Conservation (phyloP, 2,329 filamentous ascomycete species). For the Delphinella strobiligena region DNA sequence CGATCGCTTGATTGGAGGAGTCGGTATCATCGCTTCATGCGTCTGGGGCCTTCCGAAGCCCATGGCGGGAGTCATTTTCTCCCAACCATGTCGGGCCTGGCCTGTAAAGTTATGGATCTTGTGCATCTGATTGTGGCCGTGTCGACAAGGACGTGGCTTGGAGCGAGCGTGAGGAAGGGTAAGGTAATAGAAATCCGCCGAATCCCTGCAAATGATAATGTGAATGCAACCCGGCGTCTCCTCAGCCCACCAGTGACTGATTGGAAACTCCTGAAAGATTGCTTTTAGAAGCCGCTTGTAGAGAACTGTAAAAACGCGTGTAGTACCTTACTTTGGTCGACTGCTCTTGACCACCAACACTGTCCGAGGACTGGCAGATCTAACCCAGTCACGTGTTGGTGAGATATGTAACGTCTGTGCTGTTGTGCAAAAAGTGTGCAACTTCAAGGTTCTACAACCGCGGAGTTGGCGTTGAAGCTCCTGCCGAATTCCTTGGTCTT, state of each 20-base stretch:
- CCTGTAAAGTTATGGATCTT: slow-evolving; percentile 58
- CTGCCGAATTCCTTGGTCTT: not conserved
- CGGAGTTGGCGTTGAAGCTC: too few species aligned
- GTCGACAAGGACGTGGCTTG: not conserved
- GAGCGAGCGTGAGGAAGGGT: not conserved
- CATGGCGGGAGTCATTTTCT: slow-evolving; percentile 50
- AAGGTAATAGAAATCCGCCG: not conserved
- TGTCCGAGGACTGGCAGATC: not conserved
- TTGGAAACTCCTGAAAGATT: not conserved
- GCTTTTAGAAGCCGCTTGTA: too few species aligned
- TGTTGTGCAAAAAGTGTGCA: too few species aligned
- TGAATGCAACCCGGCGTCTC: not conserved
- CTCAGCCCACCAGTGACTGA: not conserved
- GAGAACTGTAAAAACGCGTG: too few species aligned
- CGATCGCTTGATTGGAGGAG: slow-evolving; percentile 44
- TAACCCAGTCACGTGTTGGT: slow-evolving; percentile 1
- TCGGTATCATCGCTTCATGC: slow-evolving; percentile 12
- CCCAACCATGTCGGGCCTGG: slow-evolving; percentile 54
- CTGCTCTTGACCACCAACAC: not conserved
- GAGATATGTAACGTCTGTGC: not conserved
- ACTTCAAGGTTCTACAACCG: too few species aligned
- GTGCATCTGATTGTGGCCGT: slow-evolving; percentile 38
- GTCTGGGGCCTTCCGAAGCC: slow-evolving; percentile 38
- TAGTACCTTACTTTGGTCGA: too few species aligned
- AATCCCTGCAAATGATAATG: not conserved